Conservation (phyloP, 169 alveolate genomes). For the Plasmodium chabaudi region DNA sequence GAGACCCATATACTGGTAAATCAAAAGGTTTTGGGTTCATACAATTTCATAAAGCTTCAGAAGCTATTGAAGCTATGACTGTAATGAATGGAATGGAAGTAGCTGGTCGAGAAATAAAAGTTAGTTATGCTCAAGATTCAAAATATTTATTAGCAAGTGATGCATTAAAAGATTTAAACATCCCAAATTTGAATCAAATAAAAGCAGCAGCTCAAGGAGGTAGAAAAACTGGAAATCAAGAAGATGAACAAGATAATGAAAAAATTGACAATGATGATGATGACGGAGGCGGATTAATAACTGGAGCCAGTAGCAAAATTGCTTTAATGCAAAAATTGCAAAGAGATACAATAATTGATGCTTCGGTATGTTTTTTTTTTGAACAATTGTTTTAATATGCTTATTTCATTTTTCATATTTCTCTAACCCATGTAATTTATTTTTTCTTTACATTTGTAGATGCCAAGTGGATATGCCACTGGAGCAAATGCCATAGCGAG, state of each 20-base stretch:
- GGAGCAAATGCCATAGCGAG: conserved; percentile 5
- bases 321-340: conserved; percentile 88
- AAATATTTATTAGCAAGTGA: conserved; percentile 47
- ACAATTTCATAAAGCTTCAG: conserved; percentile 91
- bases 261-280: conserved; percentile 81
- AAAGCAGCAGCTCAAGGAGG: conserved; percentile 2
- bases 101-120: conserved; percentile 93
- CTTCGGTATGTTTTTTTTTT: background rate
- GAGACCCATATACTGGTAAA: conserved; percentile 91
- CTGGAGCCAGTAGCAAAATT: conserved; percentile 87
- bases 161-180: conserved; percentile 10
- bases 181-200: conserved; percentile 4
- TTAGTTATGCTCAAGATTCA: conserved; percentile 85
- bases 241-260: conserved; percentile 85
- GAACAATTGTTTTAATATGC: background rate
- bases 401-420: background rate
- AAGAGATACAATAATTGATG: conserved; percentile 52
- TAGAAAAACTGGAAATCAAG: conserved; percentile 30
- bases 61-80: conserved; percentile 96
- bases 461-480: conserved; percentile 6
- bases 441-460: conserved; percentile 20
- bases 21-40: conserved; percentile 94
- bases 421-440: background rate
- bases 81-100: conserved; percentile 96
- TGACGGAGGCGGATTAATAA: conserved; percentile 83